Percentiles rank a stretch among this genome's conserved stretches.
Evolutionary conservation across 495 filamentous ascomycete species (phyloP).

Genomic region (Penicillium manginii): DNA sequence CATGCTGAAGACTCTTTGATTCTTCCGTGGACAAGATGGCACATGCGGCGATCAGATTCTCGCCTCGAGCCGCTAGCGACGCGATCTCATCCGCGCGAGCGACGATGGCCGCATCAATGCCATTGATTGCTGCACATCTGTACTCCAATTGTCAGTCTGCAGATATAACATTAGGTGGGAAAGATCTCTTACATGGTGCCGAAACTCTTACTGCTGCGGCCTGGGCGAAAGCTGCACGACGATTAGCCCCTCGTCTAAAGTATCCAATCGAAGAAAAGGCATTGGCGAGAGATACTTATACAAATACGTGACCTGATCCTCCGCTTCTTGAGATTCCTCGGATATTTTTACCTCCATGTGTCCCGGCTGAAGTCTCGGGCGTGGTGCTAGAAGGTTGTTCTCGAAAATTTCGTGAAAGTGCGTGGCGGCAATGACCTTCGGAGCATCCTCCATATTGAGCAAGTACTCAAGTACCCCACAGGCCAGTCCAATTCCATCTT

Average conservation of each 20-base stretch:
- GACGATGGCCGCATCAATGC: slow-evolving; percentile 72
- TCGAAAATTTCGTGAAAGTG: slow-evolving; percentile 97
- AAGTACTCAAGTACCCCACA: slow-evolving; percentile 81
- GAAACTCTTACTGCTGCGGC: slow-evolving; percentile 79
- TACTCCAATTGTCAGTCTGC: background rate
- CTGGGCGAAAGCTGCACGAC: slow-evolving; percentile 53
- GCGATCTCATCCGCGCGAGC: slow-evolving; percentile 77
- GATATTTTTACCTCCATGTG: slow-evolving; percentile 89
- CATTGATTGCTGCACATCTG: slow-evolving; percentile 82
- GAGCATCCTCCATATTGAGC: slow-evolving; percentile 60
- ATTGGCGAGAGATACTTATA: slow-evolving; percentile 60
- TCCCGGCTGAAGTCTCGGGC: slow-evolving; percentile 67
- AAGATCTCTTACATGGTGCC: slow-evolving; percentile 62
- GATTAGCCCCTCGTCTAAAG: slow-evolving; percentile 13
- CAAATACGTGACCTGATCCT: slow-evolving; percentile 85
- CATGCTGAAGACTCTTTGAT: slow-evolving; percentile 61
- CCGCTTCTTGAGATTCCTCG: slow-evolving; percentile 56
- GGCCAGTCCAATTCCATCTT: slow-evolving; percentile 85
- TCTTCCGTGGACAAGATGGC: slow-evolving; percentile 64
- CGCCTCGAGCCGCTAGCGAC: slow-evolving; percentile 67
- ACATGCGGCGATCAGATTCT: slow-evolving; percentile 75
- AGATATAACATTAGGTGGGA: background rate
- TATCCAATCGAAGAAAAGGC: background rate
- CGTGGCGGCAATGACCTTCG: slow-evolving; percentile 85
- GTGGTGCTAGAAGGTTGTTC: slow-evolving; percentile 61